Evolutionary conservation across 2,329 filamentous ascomycete species (phyloP).

Genomic region (Phyllosticta citrichinensis): DNA sequence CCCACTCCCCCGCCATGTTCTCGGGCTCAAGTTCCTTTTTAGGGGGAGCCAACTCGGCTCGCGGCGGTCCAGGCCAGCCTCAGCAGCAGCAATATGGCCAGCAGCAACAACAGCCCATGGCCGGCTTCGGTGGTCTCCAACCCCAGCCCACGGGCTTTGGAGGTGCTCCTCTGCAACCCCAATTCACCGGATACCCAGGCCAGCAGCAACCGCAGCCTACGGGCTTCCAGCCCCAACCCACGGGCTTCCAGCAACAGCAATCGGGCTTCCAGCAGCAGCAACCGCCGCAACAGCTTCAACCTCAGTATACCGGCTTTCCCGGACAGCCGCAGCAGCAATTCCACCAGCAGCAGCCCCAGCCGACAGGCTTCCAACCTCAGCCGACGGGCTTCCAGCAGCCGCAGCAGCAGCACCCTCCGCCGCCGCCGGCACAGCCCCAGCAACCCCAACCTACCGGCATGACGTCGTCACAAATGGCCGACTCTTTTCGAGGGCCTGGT

Average conservation of each 20-base stretch:
- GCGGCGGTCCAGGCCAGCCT: slow-evolving; percentile 47
- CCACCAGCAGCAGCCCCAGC: slow-evolving; percentile 35
- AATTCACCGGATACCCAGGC: slow-evolving; percentile 48
- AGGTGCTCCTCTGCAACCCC: slow-evolving; percentile 47
- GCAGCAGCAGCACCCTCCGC: slow-evolving; percentile 41
- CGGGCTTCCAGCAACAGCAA: slow-evolving; percentile 35
- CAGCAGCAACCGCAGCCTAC: slow-evolving; percentile 20
- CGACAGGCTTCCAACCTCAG: slow-evolving; percentile 14
- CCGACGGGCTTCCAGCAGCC: slow-evolving; percentile 31
- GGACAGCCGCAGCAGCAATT: slow-evolving; percentile 34
- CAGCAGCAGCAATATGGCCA: slow-evolving; percentile 40
- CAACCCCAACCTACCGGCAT: slow-evolving; percentile 47
- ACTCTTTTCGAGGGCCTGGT: slow-evolving; percentile 43
- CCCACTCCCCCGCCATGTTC: slow-evolving; percentile 54
- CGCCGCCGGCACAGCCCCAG: slow-evolving; percentile 32
- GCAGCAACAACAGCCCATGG: slow-evolving; percentile 48
- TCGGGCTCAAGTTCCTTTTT: slow-evolving; percentile 80
- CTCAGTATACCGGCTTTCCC: slow-evolving; percentile 40
- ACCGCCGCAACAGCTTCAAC: slow-evolving; percentile 25
- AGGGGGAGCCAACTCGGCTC: slow-evolving; percentile 67
- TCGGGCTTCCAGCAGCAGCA: slow-evolving; percentile 32
- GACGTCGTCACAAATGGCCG: slow-evolving; percentile 55
- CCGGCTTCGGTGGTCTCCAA: slow-evolving; percentile 35
- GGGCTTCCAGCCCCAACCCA: slow-evolving; percentile 34
- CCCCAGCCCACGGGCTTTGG: slow-evolving; percentile 47